A percentile compares a stretch with the other conserved stretches of the same genome.
Conservation (phyloP, 2,329 filamentous ascomycete species). For the Calonectria montana region DNA sequence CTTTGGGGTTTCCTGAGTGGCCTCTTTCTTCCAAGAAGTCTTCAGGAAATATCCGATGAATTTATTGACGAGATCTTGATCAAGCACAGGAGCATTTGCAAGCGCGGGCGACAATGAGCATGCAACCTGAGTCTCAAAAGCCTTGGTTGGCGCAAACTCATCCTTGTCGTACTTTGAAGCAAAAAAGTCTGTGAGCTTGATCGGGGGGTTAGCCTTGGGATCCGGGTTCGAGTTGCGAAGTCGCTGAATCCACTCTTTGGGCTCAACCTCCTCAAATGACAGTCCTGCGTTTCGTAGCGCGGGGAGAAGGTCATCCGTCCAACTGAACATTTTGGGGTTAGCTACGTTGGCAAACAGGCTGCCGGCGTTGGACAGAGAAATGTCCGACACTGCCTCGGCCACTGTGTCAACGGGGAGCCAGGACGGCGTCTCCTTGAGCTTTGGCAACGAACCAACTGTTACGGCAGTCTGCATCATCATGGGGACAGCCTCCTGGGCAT, state of each 20-base stretch:
- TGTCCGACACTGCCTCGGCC: constrained; percentile 52
- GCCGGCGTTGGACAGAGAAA: constrained; percentile 44
- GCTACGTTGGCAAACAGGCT: constrained; percentile 59
- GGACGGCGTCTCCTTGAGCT: constrained; percentile 54
- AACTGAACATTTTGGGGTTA: constrained; percentile 60
- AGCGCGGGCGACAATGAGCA: constrained; percentile 57
- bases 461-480: constrained; percentile 60
- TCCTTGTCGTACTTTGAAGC: constrained; percentile 48
- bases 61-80: constrained; percentile 48
- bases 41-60: constrained; percentile 50
- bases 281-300: constrained; percentile 56
- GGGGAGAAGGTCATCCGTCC: constrained; percentile 62
- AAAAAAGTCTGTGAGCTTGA: constrained; percentile 66
- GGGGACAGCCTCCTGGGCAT: constrained; percentile 61
- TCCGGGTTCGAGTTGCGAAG: constrained; percentile 57
- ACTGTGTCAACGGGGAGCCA: constrained; percentile 59
- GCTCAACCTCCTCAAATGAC: constrained; percentile 55
- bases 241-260: constrained; percentile 55
- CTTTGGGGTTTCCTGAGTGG: constrained; percentile 38
- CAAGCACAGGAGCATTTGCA: constrained; percentile 50
- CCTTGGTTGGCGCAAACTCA: constrained; percentile 57
- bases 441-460: constrained; percentile 59
- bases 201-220: constrained; percentile 58
- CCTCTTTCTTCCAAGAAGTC: constrained; percentile 52
- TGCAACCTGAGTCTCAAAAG: constrained; percentile 52